phyloP scores from a whole-genome alignment of 176 grass and related monocot genomes.

The Chrysopogon serrulatus region DNA sequence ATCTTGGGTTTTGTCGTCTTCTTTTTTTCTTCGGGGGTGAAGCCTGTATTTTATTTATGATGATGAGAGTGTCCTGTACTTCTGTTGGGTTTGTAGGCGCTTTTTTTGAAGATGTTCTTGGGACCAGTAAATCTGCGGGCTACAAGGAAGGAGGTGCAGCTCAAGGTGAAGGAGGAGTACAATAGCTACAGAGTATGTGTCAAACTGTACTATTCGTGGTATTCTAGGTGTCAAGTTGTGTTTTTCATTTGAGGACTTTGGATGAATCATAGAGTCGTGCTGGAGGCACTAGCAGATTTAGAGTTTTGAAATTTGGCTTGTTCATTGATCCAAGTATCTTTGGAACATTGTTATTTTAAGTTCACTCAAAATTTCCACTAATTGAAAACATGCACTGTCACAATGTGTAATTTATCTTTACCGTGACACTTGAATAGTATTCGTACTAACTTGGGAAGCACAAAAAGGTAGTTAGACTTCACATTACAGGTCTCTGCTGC shows the following conservation, averaged over 20 bases:
- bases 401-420: not conserved
- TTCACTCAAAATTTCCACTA: not conserved
- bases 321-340: not conserved
- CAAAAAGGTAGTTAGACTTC: not conserved
- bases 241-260: not conserved
- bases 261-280: not conserved
- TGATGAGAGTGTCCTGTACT: not conserved
- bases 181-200: slow-evolving; percentile 90
- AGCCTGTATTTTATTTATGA: not conserved
- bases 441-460: not conserved
- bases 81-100: slow-evolving; percentile 32
- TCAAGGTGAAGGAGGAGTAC: slow-evolving; percentile 98
- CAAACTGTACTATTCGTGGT: not conserved
- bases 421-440: not conserved
- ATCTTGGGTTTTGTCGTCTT: not conserved
- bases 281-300: not conserved
- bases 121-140: slow-evolving; percentile 88
- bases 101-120: slow-evolving; percentile 90
- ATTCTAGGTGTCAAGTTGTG: not conserved
- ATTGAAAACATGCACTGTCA: not conserved
- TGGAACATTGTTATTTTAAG: not conserved
- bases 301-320: not conserved
- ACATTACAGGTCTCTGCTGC: not conserved
- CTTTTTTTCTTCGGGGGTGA: not conserved
- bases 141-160: slow-evolving; percentile 86